Evolutionary conservation across 2,329 filamentous ascomycete species (phyloP), one percentile per base, ranked within the genome.

Genomic region (Calonectria leucothoes): DNA sequence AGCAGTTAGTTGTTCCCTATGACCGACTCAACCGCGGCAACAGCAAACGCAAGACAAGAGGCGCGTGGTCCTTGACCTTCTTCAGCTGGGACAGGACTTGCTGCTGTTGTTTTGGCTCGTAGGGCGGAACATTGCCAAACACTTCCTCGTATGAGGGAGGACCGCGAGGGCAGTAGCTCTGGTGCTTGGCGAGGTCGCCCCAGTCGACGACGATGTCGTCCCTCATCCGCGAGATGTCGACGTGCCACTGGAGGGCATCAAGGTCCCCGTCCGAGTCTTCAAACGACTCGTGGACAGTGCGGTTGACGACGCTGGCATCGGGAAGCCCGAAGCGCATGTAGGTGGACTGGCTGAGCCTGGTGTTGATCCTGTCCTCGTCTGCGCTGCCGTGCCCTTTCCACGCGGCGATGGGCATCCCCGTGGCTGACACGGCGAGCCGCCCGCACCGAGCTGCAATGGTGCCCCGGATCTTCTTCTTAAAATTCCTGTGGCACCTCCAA

Each of bases 271-370:
- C 27, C 25, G 23, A 27, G 5, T 48, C 37, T 2, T 23, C 20
- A 8, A 27, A 25, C n/a, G 4, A 10, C 37, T 49, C 49, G 35
- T 48, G 15, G n/a, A 66, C 51, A 5, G 37, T 39, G 4, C 25
- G 23, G 61, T 20, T n/a, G 10, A 66, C 23, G 7, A 55, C 31
- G 23, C 23, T 6, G 6, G 51, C 61, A 14, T 7, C 29, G n/a
- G 69, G 69, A 3, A 71, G n/a, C 25, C 69, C 69, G 12, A 33
- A 66, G 23, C 51, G 49, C 35, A 49, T 6, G 49, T 35, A 49
- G 17, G n/a, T 23, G 7, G 33, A 29, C 8, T n/a, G n/a, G 6
- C 14, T 5, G 31, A 14, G 6, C 4, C 27, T 17, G n/a, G 15
- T 42, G n/a, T 49, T 31, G 49, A 66, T 29, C 5, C 37, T 61